phyloP scores from a whole-genome alignment of 805 yeast species.

The Myxozyma nipponensis region DNA sequence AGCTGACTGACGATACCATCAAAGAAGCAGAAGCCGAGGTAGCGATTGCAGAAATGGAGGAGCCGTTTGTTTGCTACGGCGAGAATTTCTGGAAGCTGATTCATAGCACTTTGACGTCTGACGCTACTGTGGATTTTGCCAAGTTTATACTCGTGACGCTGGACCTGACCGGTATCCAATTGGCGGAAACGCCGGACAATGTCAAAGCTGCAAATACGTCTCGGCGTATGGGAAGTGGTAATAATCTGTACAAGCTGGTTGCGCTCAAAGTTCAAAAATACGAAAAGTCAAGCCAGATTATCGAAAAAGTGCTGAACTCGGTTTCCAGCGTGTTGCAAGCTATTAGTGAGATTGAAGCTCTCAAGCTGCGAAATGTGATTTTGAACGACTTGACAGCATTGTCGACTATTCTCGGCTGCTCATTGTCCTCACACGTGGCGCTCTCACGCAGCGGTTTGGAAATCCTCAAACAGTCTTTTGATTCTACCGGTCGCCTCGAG shows the following conservation, averaged over 20 bases:
- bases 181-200: conserved; percentile 27
- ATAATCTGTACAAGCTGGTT: conserved; percentile 2
- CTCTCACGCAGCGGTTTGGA: conserved; percentile 68
- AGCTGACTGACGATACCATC: conserved; percentile 11
- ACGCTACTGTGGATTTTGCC: conserved; percentile 14
- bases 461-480: conserved; percentile 69
- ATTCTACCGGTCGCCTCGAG: conserved; percentile 74
- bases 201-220: conserved; percentile 33
- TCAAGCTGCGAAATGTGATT: conserved; percentile 17
- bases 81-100: conserved; percentile 18
- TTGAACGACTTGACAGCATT: conserved; percentile 9
- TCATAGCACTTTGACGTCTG: conserved; percentile 28
- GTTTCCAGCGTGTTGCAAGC: conserved; percentile 14
- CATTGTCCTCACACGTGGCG: conserved; percentile 57
- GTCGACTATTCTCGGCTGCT: conserved; percentile 56
- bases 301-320: conserved; percentile 5
- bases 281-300: conserved; percentile 1
- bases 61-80: conserved; percentile 14
- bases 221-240: conserved; percentile 2
- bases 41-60: conserved; percentile 8
- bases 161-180: conserved; percentile 11
- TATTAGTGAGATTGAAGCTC: conserved; percentile 17
- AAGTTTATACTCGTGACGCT: conserved; percentile 22
- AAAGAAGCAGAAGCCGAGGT: conserved; percentile 26
- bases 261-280: conserved; percentile 7